Evolutionary conservation across 1,284 basidiomycete species (phyloP).

Genomic region (Fomitopsis schrenkii): DNA sequence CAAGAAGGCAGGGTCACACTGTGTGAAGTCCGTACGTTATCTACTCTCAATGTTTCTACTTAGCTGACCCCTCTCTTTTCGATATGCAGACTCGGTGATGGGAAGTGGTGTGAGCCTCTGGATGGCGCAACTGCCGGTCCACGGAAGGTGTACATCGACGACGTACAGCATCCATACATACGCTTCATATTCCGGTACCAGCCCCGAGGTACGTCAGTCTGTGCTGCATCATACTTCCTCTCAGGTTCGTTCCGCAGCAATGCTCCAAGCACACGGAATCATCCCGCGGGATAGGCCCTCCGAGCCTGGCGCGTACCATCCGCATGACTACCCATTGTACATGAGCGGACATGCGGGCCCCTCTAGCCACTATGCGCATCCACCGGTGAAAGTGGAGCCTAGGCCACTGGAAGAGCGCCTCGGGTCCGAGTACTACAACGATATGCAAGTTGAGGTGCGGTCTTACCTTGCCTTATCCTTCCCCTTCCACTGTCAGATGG

Average conservation of each 20-base stretch:
- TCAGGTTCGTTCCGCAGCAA: not conserved
- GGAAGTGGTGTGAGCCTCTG: not conserved
- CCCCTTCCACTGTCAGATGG: not conserved
- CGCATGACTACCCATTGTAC: not conserved
- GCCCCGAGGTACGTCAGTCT: not conserved
- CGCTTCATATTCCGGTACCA: slow-evolving; percentile 8
- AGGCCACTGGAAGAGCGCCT: not conserved
- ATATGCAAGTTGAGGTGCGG: not conserved
- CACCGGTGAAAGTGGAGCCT: not conserved
- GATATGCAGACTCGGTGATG: not conserved
- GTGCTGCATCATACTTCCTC: not conserved
- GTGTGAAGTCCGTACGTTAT: slow-evolving; percentile 12
- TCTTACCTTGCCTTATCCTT: not conserved
- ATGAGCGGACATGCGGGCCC: not conserved
- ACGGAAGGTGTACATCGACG: slow-evolving; percentile 1
- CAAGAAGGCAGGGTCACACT: slow-evolving; percentile 21
- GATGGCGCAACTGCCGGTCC: not conserved
- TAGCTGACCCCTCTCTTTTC: not conserved
- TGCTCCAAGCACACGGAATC: slow-evolving; percentile 3
- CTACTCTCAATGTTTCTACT: not conserved
- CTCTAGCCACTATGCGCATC: not conserved
- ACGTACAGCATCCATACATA: not conserved
- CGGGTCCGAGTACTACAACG: not conserved
- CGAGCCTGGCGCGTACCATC: not conserved
- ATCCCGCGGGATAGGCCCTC: not conserved